Conservation (phyloP, 257 asterid species). For the Ligustrum vulgare region DNA sequence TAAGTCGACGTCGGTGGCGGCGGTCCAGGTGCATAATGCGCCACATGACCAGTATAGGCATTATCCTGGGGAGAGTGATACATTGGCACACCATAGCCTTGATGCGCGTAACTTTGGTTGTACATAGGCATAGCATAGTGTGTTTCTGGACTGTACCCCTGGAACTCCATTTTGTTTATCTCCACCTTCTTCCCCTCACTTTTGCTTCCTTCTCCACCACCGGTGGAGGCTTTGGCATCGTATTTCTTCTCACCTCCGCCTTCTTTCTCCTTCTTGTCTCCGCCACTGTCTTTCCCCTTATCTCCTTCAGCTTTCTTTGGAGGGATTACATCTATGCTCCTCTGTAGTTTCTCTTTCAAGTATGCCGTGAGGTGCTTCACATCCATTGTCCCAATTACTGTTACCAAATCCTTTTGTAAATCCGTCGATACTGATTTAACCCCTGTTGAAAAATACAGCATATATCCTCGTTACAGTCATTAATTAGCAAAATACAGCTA, state of each 20-base stretch:
- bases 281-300: constrained; percentile 21
- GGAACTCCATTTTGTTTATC: constrained; percentile 55
- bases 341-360: constrained; percentile 67
- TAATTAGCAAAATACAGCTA: background rate
- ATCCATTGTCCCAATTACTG: constrained; percentile 75
- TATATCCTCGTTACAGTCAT: background rate
- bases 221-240: constrained; percentile 23
- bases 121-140: constrained; percentile 52
- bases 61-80: constrained; percentile 26
- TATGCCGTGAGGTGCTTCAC: constrained; percentile 55
- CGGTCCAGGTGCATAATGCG: constrained; percentile 53
- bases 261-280: constrained; percentile 19
- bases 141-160: constrained; percentile 45
- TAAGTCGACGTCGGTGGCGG: constrained; percentile 44
- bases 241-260: constrained; percentile 18
- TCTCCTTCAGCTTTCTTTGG: constrained; percentile 65
- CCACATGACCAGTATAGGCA: constrained; percentile 36
- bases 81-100: constrained; percentile 52
- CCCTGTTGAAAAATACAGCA: constrained; percentile 40
- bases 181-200: constrained; percentile 44
- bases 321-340: constrained; percentile 53
- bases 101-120: constrained; percentile 49
- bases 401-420: constrained; percentile 63
- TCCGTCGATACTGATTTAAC: constrained; percentile 56
- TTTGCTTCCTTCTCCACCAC: constrained; percentile 44